Percentiles rank a stretch among this genome's conserved stretches.
Conservation (phyloP, 2,329 filamentous ascomycete genomes). For the Calonectria ilicicola region DNA sequence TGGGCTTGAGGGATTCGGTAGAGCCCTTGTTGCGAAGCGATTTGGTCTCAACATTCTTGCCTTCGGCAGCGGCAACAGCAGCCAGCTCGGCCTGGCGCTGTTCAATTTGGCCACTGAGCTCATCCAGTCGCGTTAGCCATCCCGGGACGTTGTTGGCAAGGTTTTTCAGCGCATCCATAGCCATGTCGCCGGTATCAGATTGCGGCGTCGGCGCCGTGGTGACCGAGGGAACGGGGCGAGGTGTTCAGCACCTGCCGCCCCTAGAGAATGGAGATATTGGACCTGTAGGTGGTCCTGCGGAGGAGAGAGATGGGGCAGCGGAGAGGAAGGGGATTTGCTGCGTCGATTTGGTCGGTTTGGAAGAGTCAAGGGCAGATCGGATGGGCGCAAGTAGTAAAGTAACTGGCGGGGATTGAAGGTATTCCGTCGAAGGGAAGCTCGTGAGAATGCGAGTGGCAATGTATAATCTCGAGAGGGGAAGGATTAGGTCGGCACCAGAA, state of each 20-base stretch:
- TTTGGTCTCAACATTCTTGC: slow-evolving; percentile 47
- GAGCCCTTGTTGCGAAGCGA: slow-evolving; percentile 65
- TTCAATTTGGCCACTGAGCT: slow-evolving; percentile 71
- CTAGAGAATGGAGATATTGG: slow-evolving; percentile 28
- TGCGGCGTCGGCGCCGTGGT: slow-evolving; percentile 45
- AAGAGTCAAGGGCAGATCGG: background rate
- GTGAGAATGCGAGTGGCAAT: background rate
- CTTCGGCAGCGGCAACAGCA: slow-evolving; percentile 51
- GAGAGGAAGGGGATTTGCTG: background rate
- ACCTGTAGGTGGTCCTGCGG: background rate
- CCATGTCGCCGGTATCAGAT: slow-evolving; percentile 50
- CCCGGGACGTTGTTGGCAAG: slow-evolving; percentile 68
- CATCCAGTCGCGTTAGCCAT: slow-evolving; percentile 70
- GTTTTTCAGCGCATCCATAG: slow-evolving; percentile 68
- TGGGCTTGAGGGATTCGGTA: slow-evolving; percentile 64
- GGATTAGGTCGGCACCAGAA: slow-evolving; percentile 16
- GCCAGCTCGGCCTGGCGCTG: slow-evolving; percentile 72
- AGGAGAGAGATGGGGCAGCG: background rate
- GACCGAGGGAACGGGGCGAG: slow-evolving; percentile 43
- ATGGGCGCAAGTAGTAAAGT: background rate
- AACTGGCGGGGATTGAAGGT: background rate
- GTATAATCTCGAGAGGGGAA: background rate
- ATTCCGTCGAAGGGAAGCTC: background rate
- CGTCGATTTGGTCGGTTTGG: background rate
- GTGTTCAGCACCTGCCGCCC: slow-evolving; percentile 47